Conservation (phyloP, 805 yeast species). For the Yarrowia hollandica region DNA sequence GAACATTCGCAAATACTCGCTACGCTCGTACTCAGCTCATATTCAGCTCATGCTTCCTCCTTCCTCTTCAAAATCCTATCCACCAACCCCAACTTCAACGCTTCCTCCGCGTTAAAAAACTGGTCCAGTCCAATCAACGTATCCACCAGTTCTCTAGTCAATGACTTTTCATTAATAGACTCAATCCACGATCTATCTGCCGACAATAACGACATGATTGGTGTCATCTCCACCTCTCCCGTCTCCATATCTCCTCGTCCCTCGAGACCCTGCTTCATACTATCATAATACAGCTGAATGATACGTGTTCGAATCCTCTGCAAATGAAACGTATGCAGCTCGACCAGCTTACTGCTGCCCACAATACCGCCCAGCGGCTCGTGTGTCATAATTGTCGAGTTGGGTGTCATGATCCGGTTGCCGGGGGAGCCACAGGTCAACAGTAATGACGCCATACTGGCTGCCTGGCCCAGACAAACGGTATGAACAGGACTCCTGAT, state of each 20-base stretch:
- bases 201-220: background rate
- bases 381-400: constrained; percentile 21
- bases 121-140: constrained; percentile 7
- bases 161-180: background rate
- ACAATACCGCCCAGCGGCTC: constrained; percentile 26
- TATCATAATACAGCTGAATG: constrained; percentile 14
- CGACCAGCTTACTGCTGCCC: constrained; percentile 17
- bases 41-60: background rate
- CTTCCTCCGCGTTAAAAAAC: constrained; percentile 23
- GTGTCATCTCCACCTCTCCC: background rate
- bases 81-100: constrained; percentile 6
- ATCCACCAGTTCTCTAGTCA: background rate
- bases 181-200: constrained; percentile 14
- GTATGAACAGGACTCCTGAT: constrained; percentile 17
- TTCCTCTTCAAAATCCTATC: constrained; percentile 10
- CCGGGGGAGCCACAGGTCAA: constrained; percentile 15
- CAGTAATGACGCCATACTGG: constrained; percentile 13
- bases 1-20: too few relatives aligned
- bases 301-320: background rate
- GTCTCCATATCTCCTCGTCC: background rate
- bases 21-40: too few relatives aligned
- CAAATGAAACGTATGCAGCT: constrained; percentile 15
- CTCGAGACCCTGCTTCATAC: background rate
- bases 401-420: constrained; percentile 12
- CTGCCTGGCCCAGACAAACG: constrained; percentile 23